Evolutionary conservation across 2,329 filamentous ascomycete genomes (phyloP), one percentile per base, ranked within the genome.

Genomic region (Clonostachys byssicola): DNA sequence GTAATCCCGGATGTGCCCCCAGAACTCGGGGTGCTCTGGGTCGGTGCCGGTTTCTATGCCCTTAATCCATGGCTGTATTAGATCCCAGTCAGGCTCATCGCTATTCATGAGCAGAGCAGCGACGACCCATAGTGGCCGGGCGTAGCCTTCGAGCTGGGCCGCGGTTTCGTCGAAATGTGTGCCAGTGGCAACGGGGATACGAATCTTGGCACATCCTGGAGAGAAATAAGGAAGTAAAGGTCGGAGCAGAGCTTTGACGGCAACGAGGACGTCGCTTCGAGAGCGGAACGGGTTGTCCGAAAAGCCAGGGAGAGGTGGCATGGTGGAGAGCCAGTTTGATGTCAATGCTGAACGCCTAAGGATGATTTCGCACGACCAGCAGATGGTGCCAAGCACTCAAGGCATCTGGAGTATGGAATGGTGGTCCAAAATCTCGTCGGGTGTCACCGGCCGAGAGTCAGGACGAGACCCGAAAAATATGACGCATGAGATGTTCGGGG

Each of bases 111-210:
- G 45, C 10, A 69, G 48, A 2, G 59, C 59, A 0, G 56, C 62
- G 1, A 69, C 54, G 1, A 59, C 60, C 64, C 64, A 70, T 1
- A 71, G 44, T 1, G 68, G 68, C 2, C 68, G 56, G 0, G 71
- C 71, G 49, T 70, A 75, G 0, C 72, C 72, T 44, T 75, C 72
- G 1, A 75, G 55, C 48, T 74, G 69, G 1, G 72, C 72, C 1
- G 72, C 68, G 0, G 54, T 56, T 43, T 74, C 72, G 47, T 72
- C 68, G 39, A 75, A 75, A 39, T 68, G 64, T 0, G 70, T 60
- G 2, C 58, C 71, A 1, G 71, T 71, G 0, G 58, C 57, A 1
- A 63, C 48, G 1, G 68, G 62, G 3, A 74, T 43, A 10, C 59
- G 58, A 9, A 74, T 62, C 2, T 67, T 60, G 5, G 64, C 68